Evolutionary conservation across 176 grass and related monocot genomes (phyloP).

Genomic region (Coix lacrymajobi): DNA sequence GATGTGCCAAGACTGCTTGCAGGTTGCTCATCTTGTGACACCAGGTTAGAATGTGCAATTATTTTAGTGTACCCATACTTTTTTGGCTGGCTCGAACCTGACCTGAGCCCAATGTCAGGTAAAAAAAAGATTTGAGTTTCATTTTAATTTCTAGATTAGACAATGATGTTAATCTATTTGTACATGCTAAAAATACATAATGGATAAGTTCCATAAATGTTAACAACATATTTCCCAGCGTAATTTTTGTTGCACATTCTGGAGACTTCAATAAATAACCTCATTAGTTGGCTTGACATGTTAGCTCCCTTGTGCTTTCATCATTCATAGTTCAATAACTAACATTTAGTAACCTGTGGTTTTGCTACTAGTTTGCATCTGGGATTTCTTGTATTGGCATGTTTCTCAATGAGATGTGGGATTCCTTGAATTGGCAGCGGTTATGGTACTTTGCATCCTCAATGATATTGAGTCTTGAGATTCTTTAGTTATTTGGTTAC

Average conservation of each 20-base stretch:
- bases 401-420: not conserved
- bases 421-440: not conserved
- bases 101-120: not conserved
- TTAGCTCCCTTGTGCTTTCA: not conserved
- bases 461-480: not conserved
- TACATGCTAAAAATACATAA: not conserved
- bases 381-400: not conserved
- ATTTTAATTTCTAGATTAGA: not conserved
- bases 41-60: conserved; percentile 18
- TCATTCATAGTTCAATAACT: not conserved
- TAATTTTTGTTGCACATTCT: not conserved
- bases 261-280: not conserved
- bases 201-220: not conserved
- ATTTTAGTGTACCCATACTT: not conserved
- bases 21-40: conserved; percentile 3
- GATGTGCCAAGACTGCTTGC: conserved; percentile 3
- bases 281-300: not conserved
- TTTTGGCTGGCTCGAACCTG: not conserved
- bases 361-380: not conserved
- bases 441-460: not conserved
- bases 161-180: not conserved
- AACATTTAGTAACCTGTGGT: not conserved
- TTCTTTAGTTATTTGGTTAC: not conserved
- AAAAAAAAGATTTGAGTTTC: not conserved
- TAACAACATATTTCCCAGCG: not conserved